A percentile compares a stretch with the other conserved stretches of the same genome.
Conservation (phyloP, 2,329 filamentous ascomycete genomes). For the Fusarium newnesense region DNA sequence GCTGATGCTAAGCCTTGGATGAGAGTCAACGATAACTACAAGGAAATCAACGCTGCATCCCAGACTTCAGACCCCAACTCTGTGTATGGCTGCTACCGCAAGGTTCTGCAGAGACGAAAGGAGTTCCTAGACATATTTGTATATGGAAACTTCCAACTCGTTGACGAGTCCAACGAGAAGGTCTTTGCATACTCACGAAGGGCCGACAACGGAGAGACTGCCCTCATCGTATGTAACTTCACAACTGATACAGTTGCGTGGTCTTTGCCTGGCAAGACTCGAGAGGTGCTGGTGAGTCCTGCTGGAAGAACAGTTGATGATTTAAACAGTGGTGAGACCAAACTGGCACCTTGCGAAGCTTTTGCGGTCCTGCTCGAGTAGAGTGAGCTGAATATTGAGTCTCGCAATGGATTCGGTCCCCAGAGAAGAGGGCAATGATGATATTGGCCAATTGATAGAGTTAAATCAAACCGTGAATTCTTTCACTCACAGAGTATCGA, state of each 20-base stretch:
- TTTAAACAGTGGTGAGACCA: conserved; percentile 42
- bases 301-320: conserved; percentile 44
- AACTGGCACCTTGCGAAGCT: conserved; percentile 52
- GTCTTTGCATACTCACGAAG: conserved; percentile 53
- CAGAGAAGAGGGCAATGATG: background rate
- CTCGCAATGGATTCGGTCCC: conserved; percentile 48
- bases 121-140: conserved; percentile 70
- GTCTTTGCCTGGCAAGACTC: conserved; percentile 42
- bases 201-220: conserved; percentile 46
- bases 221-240: conserved; percentile 54
- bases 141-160: conserved; percentile 66
- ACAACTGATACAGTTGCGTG: conserved; percentile 47
- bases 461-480: background rate
- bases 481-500: background rate
- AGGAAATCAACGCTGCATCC: conserved; percentile 68
- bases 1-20: conserved; percentile 71
- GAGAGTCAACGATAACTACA: conserved; percentile 72
- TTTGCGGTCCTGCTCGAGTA: conserved; percentile 47
- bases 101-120: conserved; percentile 69
- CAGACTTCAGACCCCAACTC: conserved; percentile 61
- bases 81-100: conserved; percentile 70
- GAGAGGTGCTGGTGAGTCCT: conserved; percentile 50
- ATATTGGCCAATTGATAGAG: background rate
- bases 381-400: background rate
- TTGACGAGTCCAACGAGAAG: conserved; percentile 50